phyloP scores from a whole-genome alignment of 352 stramenopile genomes.

The Globisporangium middletonii region DNA sequence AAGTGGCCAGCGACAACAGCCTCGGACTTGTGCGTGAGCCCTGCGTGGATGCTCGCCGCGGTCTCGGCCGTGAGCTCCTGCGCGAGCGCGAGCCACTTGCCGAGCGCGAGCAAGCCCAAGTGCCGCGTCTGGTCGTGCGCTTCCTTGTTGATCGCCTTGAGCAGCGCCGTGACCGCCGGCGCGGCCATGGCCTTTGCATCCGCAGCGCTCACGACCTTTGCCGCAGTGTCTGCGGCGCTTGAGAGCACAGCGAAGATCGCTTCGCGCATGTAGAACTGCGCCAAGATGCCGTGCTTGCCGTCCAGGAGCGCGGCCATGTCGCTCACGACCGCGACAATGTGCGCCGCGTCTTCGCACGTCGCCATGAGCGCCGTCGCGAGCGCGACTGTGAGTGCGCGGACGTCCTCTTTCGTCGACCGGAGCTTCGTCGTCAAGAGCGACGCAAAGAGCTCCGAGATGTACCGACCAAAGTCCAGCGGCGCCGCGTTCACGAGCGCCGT shows the following conservation, averaged over 20 bases:
- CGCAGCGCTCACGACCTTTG: conserved; percentile 14
- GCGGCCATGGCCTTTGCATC: conserved; percentile 40
- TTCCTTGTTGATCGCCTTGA: conserved; percentile 79
- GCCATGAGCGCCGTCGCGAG: conserved; percentile 42
- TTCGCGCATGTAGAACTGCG: conserved; percentile 87
- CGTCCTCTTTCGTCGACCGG: conserved; percentile 76
- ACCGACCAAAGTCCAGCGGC: conserved; percentile 61
- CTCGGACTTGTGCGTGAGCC: conserved; percentile 71
- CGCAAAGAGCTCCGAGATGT: conserved; percentile 61
- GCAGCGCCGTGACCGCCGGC: conserved; percentile 39
- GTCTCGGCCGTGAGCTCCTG: conserved; percentile 42
- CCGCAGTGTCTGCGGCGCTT: conserved; percentile 36
- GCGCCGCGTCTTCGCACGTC: conserved; percentile 43
- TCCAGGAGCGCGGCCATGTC: conserved; percentile 60
- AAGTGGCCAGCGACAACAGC: conserved; percentile 60
- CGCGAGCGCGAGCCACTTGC: conserved; percentile 64
- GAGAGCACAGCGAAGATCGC: conserved; percentile 60
- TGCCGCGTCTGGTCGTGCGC: conserved; percentile 78
- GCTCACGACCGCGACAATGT: conserved; percentile 48
- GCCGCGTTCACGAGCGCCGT: conserved; percentile 39
- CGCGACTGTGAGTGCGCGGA: conserved; percentile 44
- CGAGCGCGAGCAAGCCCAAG: conserved; percentile 59
- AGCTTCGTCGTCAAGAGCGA: conserved; percentile 68
- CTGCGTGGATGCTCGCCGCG: conserved; percentile 36
- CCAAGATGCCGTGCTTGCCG: conserved; percentile 77